Conservation (phyloP, 768 basidiomycete species). For the Heimioporus sp. region DNA sequence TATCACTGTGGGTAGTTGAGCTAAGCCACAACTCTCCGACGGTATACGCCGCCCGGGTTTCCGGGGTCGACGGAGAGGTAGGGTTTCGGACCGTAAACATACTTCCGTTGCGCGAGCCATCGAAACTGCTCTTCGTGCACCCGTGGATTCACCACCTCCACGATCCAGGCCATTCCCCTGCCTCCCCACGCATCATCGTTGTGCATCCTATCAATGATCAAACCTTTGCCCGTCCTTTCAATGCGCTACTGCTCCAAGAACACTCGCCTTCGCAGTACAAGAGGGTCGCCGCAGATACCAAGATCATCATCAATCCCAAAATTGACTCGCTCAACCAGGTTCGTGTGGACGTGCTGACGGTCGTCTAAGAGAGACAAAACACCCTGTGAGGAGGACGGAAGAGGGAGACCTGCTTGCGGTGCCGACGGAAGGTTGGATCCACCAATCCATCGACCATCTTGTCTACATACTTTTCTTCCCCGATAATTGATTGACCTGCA, state of each 20-base stretch:
- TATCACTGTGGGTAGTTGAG: not conserved
- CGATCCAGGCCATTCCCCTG: no score
- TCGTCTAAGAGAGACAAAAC: not conserved
- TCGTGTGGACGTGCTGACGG: not conserved
- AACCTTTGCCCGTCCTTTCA: not conserved
- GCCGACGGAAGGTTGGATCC: no score
- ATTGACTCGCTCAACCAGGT: not conserved
- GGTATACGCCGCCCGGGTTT: not conserved
- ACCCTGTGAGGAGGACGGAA: no score
- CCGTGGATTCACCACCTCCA: constrained; percentile 8
- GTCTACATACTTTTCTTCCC: no score
- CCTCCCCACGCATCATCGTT: not conserved
- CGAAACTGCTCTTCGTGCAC: not conserved
- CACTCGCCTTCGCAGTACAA: constrained; percentile 10
- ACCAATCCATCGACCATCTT: no score
- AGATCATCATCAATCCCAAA: not conserved
- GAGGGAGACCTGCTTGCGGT: no score
- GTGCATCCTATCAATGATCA: not conserved
- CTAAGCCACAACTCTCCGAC: not conserved
- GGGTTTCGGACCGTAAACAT: not conserved
- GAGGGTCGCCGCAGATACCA: constrained; percentile 7
- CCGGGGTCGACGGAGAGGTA: not conserved
- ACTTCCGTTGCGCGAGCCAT: not conserved
- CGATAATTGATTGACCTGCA: no score
- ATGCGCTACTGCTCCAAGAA: not conserved